Percentiles rank a stretch among this genome's conserved stretches.
Conservation (phyloP, 2,329 filamentous ascomycete species). For the Colletotrichum sp. region DNA sequence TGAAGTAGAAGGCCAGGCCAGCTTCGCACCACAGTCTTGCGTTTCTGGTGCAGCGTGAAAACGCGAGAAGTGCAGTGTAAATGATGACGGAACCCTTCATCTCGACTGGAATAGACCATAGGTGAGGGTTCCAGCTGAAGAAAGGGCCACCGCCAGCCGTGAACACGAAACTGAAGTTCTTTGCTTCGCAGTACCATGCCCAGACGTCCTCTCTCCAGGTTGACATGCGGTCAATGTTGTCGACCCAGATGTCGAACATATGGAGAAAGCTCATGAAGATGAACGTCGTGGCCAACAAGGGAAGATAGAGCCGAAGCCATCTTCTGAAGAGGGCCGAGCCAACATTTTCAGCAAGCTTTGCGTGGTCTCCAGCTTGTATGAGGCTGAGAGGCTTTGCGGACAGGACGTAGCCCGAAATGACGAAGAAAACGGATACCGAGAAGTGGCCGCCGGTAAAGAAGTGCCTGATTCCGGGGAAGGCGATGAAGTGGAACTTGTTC, state of each 20-base stretch:
- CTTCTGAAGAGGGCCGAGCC: constrained; percentile 53
- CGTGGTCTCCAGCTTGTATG: constrained; percentile 47
- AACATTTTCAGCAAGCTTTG: constrained; percentile 47
- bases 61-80: constrained; percentile 56
- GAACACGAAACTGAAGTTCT: constrained; percentile 42
- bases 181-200: constrained; percentile 52
- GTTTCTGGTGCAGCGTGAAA: constrained; percentile 36
- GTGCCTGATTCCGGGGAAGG: constrained; percentile 62
- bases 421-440: constrained; percentile 58
- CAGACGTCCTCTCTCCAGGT: constrained; percentile 56
- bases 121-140: constrained; percentile 56
- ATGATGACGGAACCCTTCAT: constrained; percentile 68
- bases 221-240: constrained; percentile 39
- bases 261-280: constrained; percentile 42
- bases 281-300: constrained; percentile 60
- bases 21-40: constrained; percentile 35
- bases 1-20: constrained; percentile 35
- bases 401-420: constrained; percentile 64
- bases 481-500: constrained; percentile 50
- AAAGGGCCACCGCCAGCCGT: constrained; percentile 45
- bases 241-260: constrained; percentile 38
- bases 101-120: constrained; percentile 70
- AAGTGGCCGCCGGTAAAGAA: constrained; percentile 69
- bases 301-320: constrained; percentile 54
- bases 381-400: constrained; percentile 54